Base-by-base conservation (phyloP, 2,329 filamentous ascomycete species). In the Aspergillus ruber region DNA sequence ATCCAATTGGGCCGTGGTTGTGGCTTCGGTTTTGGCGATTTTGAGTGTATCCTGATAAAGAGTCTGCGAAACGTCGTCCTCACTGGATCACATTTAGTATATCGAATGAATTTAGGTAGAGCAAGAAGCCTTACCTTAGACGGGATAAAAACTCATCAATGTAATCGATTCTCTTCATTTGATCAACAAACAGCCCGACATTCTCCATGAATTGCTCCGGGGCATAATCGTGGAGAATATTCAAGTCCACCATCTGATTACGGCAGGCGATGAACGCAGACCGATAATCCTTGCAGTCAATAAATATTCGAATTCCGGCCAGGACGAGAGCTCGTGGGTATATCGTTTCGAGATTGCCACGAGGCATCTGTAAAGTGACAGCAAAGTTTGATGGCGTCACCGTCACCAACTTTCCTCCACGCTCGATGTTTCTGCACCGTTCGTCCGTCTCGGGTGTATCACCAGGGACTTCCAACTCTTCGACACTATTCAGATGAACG, bases 161-260 rank as follows among this genome's bases (percentile, higher is more conserved):
- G 54, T 88, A 86, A 33, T 90, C 81, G 10, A 86, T 76, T 53
- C 88, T 90, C 57, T 85, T 83, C 36, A 98, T 76, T 65, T 98
- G 90, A 15, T 89, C 83, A 27, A 97, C 75, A 60, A 98, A 95
- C 0, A 87, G 68, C 0, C 77, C 75, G 9, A 95, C 80, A 54
- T 84, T 87, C 3, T 78, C 73, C 64, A 96, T 77, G 63, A 98
- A 96, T 56, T 94, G 87, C 33, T 83, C 77, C 0, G 91, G 89
- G n/a, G 83, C 83, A 68, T 97, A 88, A 62, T 98, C 93, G 61
- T 95, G 91, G 2, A 98, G 74, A 51, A 98, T 91, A 62, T 98
- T 98, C 86, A 97, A 90, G 62, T 98, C 93, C 1, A 98, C 93
- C 56, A 94, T 82, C 65, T 98, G 94, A 18, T 84, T 91, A 44